Conservation (phyloP, 2,329 filamentous ascomycete genomes). For the Calonectria pseudoturangicola region DNA sequence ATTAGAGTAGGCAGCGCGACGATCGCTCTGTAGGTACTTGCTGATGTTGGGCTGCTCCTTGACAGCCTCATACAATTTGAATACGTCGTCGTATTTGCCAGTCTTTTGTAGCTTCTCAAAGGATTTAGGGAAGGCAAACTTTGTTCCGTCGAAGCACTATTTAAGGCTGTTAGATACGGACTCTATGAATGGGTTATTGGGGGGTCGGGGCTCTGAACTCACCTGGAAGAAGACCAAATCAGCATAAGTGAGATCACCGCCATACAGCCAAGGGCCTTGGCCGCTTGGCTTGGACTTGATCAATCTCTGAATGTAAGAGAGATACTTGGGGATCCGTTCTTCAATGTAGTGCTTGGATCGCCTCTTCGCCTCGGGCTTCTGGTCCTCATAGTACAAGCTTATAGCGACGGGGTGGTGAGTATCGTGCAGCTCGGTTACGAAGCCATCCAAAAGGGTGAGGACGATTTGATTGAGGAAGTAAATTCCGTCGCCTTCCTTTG, state of each 20-base stretch:
- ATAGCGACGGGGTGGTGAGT: slow-evolving; percentile 82
- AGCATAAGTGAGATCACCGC: slow-evolving; percentile 79
- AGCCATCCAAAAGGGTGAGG: slow-evolving; percentile 81
- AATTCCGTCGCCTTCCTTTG: slow-evolving; percentile 63
- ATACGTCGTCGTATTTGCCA: slow-evolving; percentile 76
- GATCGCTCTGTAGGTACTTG: slow-evolving; percentile 80
- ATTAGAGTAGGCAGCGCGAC: slow-evolving; percentile 75
- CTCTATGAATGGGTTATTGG: neutral
- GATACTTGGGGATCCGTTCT: slow-evolving; percentile 81
- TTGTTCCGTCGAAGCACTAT: slow-evolving; percentile 73
- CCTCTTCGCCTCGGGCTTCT: slow-evolving; percentile 79
- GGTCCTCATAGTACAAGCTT: slow-evolving; percentile 81
- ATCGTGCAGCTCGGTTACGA: slow-evolving; percentile 84
- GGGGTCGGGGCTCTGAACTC: slow-evolving; percentile 39
- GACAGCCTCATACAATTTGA: slow-evolving; percentile 78
- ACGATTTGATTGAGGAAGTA: slow-evolving; percentile 78
- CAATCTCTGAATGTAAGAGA: slow-evolving; percentile 82
- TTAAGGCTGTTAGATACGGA: slow-evolving; percentile 22
- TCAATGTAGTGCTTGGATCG: slow-evolving; percentile 75
- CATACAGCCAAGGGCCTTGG: slow-evolving; percentile 80
- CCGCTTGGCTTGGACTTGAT: slow-evolving; percentile 73
- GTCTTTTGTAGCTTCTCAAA: slow-evolving; percentile 71
- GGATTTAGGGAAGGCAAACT: slow-evolving; percentile 83
- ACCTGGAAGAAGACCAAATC: slow-evolving; percentile 85
- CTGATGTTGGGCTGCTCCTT: slow-evolving; percentile 78